These are phyloP conservation scores for Cynanchum wilfordii DNA, from an alignment of 257 asterid species.

Conservation along the genomic window DNA sequence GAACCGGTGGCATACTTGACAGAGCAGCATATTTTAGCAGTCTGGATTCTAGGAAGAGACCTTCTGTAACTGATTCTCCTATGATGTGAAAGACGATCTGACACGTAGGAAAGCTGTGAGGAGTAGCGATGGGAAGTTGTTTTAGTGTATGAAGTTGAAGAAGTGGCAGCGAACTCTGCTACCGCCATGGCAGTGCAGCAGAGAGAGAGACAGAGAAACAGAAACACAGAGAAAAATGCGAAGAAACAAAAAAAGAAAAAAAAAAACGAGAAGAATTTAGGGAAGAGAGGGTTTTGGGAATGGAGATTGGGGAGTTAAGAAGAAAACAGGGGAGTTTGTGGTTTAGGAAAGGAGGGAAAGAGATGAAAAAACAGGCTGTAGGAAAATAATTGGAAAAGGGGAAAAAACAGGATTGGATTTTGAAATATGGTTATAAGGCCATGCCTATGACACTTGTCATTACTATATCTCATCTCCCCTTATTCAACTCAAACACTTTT, in stretches of 20 bases:
- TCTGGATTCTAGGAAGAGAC: slow-evolving; percentile 27
- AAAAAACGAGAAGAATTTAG: neutral
- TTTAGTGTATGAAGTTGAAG: slow-evolving; percentile 32
- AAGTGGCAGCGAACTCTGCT: slow-evolving; percentile 50
- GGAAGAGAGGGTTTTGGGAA: neutral
- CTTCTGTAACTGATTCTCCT: slow-evolving; percentile 32
- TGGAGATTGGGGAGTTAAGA: slow-evolving; percentile 2
- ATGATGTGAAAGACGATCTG: slow-evolving; percentile 34
- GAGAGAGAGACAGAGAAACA: neutral
- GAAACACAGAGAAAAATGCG: neutral
- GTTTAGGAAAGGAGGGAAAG: slow-evolving; percentile 15
- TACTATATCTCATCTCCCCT: slow-evolving; percentile 4
- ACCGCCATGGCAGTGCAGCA: slow-evolving; percentile 53
- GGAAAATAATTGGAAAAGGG: neutral
- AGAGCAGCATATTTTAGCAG: slow-evolving; percentile 62
- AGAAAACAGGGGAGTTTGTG: slow-evolving; percentile 12
- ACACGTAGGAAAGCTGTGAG: slow-evolving; percentile 44
- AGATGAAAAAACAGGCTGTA: neutral
- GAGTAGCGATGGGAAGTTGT: slow-evolving; percentile 32
- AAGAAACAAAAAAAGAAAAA: neutral
- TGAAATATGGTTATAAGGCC: slow-evolving; percentile 54
- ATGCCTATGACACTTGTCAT: slow-evolving; percentile 22
- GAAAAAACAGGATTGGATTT: slow-evolving; percentile 14
- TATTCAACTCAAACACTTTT: no score
- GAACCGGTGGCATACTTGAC: slow-evolving; percentile 40